Conservation (phyloP, 1,139 yeast genomes). For the Geotrichum australiense region DNA sequence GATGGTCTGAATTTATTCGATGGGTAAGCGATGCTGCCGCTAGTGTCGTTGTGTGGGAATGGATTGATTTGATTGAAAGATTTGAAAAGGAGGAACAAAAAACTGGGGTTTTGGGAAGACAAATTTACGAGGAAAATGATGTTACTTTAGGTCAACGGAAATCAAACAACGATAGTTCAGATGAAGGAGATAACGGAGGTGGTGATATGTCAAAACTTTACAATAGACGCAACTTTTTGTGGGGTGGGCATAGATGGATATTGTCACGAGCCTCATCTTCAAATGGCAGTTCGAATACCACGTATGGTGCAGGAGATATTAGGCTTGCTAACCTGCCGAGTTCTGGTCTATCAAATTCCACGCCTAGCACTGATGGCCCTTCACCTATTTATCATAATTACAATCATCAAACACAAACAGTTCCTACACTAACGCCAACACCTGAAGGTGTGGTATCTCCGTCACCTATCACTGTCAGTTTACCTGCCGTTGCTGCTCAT, state of each 20-base stretch:
- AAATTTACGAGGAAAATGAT: conserved; percentile 54
- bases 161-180: neutral
- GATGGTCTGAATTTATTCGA: conserved; percentile 67
- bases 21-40: conserved; percentile 44
- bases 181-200: conserved; percentile 2
- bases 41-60: conserved; percentile 80
- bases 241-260: conserved; percentile 12
- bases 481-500: conserved; percentile 1
- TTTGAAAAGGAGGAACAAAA: conserved; percentile 62
- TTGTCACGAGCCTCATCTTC: conserved; percentile 16
- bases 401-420: conserved; percentile 1
- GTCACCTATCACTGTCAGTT: neutral
- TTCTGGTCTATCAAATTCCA: neutral
- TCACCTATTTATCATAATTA: conserved; percentile 5
- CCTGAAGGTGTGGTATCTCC: conserved; percentile 6
- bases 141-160: conserved; percentile 5
- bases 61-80: conserved; percentile 67
- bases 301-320: conserved; percentile 15
- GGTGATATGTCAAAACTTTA: conserved; percentile 9
- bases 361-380: neutral
- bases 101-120: conserved; percentile 74
- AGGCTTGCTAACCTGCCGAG: conserved; percentile 4
- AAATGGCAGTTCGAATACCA: conserved; percentile 12
- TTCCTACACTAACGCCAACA: conserved; percentile 4
- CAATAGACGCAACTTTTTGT: conserved; percentile 12